Evolutionary conservation across 163 green algal species (phyloP).

Genomic region (Scenedesmus sp.): DNA sequence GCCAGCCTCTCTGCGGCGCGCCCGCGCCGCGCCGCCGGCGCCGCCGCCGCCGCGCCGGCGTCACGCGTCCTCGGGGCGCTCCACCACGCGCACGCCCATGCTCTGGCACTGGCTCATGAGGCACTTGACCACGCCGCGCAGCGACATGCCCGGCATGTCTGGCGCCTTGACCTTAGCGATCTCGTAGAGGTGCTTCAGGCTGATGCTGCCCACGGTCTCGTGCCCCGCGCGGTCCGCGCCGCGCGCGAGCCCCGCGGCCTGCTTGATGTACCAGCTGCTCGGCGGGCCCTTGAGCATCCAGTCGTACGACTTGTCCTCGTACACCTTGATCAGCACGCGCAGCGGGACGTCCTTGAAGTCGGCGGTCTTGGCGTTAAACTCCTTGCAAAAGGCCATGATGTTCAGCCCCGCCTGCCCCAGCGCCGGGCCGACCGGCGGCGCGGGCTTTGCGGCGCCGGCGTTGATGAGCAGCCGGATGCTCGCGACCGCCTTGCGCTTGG

Average conservation of each 20-base stretch:
- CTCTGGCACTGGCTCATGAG: constrained; percentile 80
- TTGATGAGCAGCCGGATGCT: constrained; percentile 87
- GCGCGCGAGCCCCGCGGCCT: constrained; percentile 72
- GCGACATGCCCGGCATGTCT: constrained; percentile 69
- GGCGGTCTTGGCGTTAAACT: constrained; percentile 95
- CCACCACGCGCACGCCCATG: constrained; percentile 89
- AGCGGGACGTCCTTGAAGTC: constrained; percentile 75
- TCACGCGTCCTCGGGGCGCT: constrained; percentile 69
- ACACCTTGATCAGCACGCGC: constrained; percentile 85
- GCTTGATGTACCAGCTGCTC: constrained; percentile 88
- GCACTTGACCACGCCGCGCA: constrained; percentile 75
- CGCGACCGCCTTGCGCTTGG: constrained; percentile 31
- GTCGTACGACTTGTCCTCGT: constrained; percentile 90
- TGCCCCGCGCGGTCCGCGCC: constrained; percentile 78
- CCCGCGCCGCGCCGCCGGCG: background rate
- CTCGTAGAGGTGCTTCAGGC: constrained; percentile 89
- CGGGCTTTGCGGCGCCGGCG: constrained; percentile 87
- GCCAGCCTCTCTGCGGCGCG: no score
- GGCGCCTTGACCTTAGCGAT: constrained; percentile 86
- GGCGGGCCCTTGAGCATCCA: constrained; percentile 72
- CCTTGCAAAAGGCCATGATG: constrained; percentile 96
- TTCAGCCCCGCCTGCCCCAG: constrained; percentile 87
- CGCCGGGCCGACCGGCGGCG: constrained; percentile 68
- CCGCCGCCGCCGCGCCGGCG: background rate
- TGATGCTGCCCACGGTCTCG: constrained; percentile 73